Base-by-base conservation (phyloP, 176 grass and related monocot species). In the Miscanthus lutarioriparius region DNA sequence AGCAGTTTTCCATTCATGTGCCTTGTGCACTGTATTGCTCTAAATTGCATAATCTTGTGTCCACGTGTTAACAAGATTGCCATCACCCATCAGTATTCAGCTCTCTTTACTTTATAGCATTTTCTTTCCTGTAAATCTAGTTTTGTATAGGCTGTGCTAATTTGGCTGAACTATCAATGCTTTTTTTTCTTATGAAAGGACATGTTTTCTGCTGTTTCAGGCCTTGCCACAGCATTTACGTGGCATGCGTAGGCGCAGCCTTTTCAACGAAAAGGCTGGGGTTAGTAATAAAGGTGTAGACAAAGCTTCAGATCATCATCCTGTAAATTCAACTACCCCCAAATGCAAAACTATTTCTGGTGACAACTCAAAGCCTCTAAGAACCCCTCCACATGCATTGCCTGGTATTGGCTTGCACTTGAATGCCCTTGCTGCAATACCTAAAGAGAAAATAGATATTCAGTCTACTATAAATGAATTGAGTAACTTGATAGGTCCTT, bases 371-470 rank as follows among this genome's bases (percentile, higher is more conserved):
- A 95, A 92, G 80, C 77, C 78, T 95, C 67, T 70, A 56, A 87
- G 86, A 81, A 88, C 80, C 85, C 85, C 90, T 78, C 84, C 82
- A 82, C 79, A 86, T 76, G 68, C 87, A 33, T 89, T 99, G 79
- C 91, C 96, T 92, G 93, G 96, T 82, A 99, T 99, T 58, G 96
- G 96, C n/a, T 88, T 99, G 91, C 96, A 99, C 91, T 83, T 99
- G 78, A 99, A 99, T 87, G 73, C 96, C 61, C 88, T 99, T 75
- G 85, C 96, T 38, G 69, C 89, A 77, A 67, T 92, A 69, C 87
- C 91, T 75, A 96, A 94, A 78, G 91, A 89, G 51, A 90, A 84
- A 83, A n/a, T 84, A 67, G 80, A 80, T 15, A 85, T 66, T 39
- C 37, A 82, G 26, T 41, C 65, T 86, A 74, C 71, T 74, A 76